A percentile compares a stretch with the other conserved stretches of the same genome.
Evolutionary conservation across 257 asterid genomes (phyloP).

Genomic region (Thymus mandschuricus): DNA sequence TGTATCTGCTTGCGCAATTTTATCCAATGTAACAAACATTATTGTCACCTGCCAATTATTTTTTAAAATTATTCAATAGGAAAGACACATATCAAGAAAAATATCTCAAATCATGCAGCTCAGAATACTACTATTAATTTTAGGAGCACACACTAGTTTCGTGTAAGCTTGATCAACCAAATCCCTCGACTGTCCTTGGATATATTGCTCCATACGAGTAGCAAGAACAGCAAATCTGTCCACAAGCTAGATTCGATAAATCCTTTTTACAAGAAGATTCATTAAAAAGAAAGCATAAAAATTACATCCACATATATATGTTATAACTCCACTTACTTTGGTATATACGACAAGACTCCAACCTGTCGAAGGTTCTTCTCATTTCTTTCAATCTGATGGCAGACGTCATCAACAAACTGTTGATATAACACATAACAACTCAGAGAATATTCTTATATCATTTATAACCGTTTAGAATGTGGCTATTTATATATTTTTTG

Average conservation of each 20-base stretch:
- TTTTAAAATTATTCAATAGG: conserved; percentile 33
- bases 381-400: conserved; percentile 93
- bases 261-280: conserved; percentile 21
- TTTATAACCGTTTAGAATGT: conserved; percentile 1
- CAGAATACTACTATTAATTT: background rate
- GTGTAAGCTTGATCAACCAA: conserved; percentile 98
- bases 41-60: conserved; percentile 74
- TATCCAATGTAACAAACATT: conserved; percentile 97
- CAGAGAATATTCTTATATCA: background rate
- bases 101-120: conserved; percentile 6
- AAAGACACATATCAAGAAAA: background rate
- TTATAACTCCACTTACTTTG: conserved; percentile 64
- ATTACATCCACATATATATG: background rate
- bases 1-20: conserved; percentile 82
- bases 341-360: conserved; percentile 86
- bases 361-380: conserved; percentile 79
- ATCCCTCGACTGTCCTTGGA: conserved; percentile 97
- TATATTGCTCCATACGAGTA: conserved; percentile 98
- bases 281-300: conserved; percentile 12
- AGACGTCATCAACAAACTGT: conserved; percentile 96
- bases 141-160: conserved; percentile 66
- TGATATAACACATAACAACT: conserved; percentile 23
- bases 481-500: background rate
- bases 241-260: conserved; percentile 31
- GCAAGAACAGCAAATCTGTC: conserved; percentile 90